Conservation (phyloP, 148 eudicot genomes). For the Selenicereus undatus region DNA sequence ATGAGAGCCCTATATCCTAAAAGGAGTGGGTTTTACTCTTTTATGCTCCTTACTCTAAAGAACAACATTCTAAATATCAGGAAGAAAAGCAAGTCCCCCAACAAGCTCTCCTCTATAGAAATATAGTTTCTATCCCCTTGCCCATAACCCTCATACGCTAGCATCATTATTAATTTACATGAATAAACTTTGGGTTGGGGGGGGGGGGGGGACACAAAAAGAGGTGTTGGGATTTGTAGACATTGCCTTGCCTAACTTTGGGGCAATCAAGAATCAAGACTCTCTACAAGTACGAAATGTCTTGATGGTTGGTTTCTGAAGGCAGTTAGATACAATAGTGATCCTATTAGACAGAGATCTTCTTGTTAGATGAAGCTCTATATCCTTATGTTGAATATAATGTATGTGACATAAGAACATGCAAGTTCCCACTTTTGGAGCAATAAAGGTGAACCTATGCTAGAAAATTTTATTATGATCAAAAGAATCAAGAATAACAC, state of each 20-base stretch:
- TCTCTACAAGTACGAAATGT: no score
- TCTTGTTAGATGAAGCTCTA: not conserved
- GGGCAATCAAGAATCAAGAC: no score
- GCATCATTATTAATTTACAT: not conserved
- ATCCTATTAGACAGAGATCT: not conserved
- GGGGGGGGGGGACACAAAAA: no score
- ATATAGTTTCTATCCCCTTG: not conserved
- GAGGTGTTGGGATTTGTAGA: not conserved
- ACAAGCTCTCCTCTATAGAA: not conserved
- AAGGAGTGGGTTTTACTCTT: no score
- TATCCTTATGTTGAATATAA: not conserved
- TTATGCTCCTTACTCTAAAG: no score
- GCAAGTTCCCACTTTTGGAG: not conserved
- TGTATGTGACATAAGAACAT: not conserved
- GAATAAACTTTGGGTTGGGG: not conserved
- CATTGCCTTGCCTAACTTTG: not conserved
- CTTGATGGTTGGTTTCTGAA: no score
- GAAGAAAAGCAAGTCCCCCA: not conserved
- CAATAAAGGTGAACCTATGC: not conserved
- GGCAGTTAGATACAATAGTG: not conserved
- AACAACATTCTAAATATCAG: not conserved
- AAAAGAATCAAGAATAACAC: not conserved
- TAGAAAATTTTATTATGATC: not conserved
- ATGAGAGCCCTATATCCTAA: no score
- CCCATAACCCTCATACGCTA: not conserved